Percentiles rank a stretch among this genome's conserved stretches.
Evolutionary conservation across 495 filamentous ascomycete species (phyloP).

Genomic region (Penicillium crystallinum): DNA sequence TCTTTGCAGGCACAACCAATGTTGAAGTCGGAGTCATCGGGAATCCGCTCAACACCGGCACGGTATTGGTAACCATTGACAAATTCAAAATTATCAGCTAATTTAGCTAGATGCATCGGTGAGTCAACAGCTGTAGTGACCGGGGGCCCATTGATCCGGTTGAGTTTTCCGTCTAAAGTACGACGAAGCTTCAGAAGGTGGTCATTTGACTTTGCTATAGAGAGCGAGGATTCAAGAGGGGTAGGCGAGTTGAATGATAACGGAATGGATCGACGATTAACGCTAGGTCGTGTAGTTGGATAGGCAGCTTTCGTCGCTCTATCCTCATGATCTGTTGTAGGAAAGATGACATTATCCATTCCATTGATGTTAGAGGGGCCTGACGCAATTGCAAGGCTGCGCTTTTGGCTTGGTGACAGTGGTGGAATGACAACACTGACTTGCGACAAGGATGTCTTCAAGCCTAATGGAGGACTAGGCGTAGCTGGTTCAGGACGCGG

Average conservation of each 20-base stretch:
- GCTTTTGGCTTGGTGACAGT: conserved; percentile 15
- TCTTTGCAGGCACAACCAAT: conserved; percentile 36
- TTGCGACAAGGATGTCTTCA: not conserved
- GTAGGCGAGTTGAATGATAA: conserved; percentile 1
- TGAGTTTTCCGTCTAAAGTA: conserved; percentile 22
- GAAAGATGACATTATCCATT: conserved; percentile 20
- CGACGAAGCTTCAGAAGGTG: conserved; percentile 5
- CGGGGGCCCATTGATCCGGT: conserved; percentile 23
- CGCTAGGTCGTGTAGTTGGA: conserved; percentile 10
- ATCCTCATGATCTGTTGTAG: conserved; percentile 18
- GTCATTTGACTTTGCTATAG: not conserved
- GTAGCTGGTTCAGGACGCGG: not conserved
- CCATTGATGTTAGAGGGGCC: conserved; percentile 5
- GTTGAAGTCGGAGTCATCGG: conserved; percentile 38
- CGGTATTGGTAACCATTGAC: conserved; percentile 36
- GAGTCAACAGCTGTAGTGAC: conserved; percentile 22
- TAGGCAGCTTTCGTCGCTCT: conserved; percentile 19
- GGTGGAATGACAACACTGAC: conserved; percentile 25
- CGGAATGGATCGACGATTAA: conserved; percentile 10
- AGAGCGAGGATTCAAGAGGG: not conserved
- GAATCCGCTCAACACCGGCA: conserved; percentile 26
- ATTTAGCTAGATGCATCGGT: conserved; percentile 16
- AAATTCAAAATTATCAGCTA: conserved; percentile 41
- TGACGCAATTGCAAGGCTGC: not conserved
- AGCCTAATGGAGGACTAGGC: conserved; percentile 9